Evolutionary conservation across 2,329 filamentous ascomycete genomes (phyloP), one percentile per base, ranked within the genome.

Genomic region (Monilinia polystroma): DNA sequence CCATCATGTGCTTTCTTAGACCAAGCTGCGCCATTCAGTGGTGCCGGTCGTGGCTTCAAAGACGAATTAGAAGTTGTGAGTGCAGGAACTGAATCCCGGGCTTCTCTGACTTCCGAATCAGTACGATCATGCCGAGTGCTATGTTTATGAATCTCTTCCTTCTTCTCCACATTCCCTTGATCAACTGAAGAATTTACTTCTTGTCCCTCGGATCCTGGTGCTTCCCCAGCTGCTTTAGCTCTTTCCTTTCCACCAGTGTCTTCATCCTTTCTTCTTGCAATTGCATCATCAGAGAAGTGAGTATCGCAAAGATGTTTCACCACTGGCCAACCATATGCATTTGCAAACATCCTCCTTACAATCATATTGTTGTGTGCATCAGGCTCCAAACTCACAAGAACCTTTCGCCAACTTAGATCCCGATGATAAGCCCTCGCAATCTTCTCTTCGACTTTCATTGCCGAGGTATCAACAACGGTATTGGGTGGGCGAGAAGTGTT

Each of bases 301-400:
- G 92, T 93, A 74, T 98, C 93, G 63, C 95, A 94, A 26, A 98
- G 80, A 78, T 99, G 95, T 79, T 97, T 93, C 60, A 98, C 82
- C 0, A 99, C 95, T 0, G 95, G 95, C 95, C 95, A 99, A 2
- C 95, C 95, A 73, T 96, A 96, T 0, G 95, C 95, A 75, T 99
- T 99, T 66, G 93, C 90, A 77, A 99, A 99, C 89, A 93, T 96
- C 66, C 95, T 89, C 20, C 95, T 90, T 32, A 99, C 95, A 68
- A 98, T 90, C 72, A 99, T 96, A 78, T 99, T 99, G 79, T 99
- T 99, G 80, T 99, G 95, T 0, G 95, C 95, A 78, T 99, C 95
- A 0, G 95, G 95, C 76, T 99, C 94, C 2, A 99, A 83, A 64
- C 95, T 90, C 18, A 99, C 95, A 4, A 99, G 85, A 1, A 99